Conservation (phyloP, 2,329 filamentous ascomycete genomes). For the Alternaria triticimaculans region DNA sequence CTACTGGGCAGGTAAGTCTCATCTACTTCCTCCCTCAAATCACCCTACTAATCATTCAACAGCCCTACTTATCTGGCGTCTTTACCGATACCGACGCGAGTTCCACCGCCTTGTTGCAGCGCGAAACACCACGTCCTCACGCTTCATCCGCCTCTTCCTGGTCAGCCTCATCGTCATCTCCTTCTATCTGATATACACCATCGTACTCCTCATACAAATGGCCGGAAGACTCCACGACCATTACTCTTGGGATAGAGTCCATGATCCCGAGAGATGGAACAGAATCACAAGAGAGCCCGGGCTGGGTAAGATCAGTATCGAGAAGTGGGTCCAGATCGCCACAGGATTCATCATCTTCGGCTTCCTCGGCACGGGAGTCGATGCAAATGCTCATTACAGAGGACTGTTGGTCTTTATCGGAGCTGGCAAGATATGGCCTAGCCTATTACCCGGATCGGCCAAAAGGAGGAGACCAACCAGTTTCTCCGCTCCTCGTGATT, state of each 20-base stretch:
- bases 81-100: constrained; percentile 65
- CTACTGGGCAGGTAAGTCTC: constrained; percentile 64
- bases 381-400: constrained; percentile 55
- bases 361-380: constrained; percentile 70
- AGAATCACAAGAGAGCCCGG: constrained; percentile 57
- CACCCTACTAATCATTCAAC: constrained; percentile 7
- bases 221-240: constrained; percentile 39
- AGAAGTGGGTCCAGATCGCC: constrained; percentile 65
- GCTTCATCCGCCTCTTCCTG: constrained; percentile 67
- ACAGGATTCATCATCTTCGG: constrained; percentile 64
- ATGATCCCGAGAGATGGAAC: constrained; percentile 57
- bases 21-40: background rate
- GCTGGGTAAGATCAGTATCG: constrained; percentile 55
- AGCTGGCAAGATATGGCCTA: constrained; percentile 40
- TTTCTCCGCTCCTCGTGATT: constrained; percentile 22
- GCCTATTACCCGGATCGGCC: constrained; percentile 27
- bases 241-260: constrained; percentile 62
- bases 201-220: constrained; percentile 55
- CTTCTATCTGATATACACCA: constrained; percentile 58
- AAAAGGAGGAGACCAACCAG: constrained; percentile 20
- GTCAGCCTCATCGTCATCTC: constrained; percentile 61
- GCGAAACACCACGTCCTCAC: constrained; percentile 62
- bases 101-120: constrained; percentile 63
- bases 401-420: constrained; percentile 32
- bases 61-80: constrained; percentile 67